Conservation (phyloP, 495 filamentous ascomycete species). For the Annulohypoxylon maeteangense region DNA sequence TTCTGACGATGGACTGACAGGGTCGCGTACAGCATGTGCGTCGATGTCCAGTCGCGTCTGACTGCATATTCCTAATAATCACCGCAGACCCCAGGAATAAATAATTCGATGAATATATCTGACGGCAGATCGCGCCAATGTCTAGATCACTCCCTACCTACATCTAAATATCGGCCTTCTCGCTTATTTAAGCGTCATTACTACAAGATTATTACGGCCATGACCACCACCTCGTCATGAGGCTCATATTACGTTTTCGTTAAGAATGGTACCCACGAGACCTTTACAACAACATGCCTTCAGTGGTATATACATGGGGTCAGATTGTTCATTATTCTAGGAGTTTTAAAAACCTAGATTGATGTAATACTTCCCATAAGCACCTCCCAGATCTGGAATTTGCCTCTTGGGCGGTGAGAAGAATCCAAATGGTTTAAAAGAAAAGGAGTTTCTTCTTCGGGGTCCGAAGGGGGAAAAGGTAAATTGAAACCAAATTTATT, state of each 20-base stretch:
- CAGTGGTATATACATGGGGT: neutral
- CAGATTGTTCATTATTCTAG: neutral
- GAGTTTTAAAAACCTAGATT: neutral
- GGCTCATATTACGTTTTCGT: neutral
- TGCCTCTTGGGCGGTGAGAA: neutral
- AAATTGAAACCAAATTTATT: neutral
- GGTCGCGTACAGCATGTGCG: neutral
- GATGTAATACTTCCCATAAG: neutral
- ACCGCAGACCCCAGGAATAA: neutral
- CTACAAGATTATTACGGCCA: neutral
- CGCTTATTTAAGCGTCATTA: neutral
- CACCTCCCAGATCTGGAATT: neutral
- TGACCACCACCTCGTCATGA: neutral
- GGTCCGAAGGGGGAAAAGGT: neutral
- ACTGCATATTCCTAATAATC: neutral
- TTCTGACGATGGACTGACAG: constrained; percentile 31
- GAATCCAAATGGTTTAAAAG: neutral
- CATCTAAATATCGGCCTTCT: neutral
- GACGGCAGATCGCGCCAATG: neutral
- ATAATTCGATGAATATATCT: neutral
- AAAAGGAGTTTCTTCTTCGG: neutral
- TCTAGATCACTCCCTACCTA: neutral
- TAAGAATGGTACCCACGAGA: neutral
- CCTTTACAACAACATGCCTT: too few relatives aligned
- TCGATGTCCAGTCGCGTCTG: neutral